Evolutionary conservation across 2,329 filamentous ascomycete species (phyloP), one percentile per base, ranked within the genome.

Genomic region (Colletotrichum musae): DNA sequence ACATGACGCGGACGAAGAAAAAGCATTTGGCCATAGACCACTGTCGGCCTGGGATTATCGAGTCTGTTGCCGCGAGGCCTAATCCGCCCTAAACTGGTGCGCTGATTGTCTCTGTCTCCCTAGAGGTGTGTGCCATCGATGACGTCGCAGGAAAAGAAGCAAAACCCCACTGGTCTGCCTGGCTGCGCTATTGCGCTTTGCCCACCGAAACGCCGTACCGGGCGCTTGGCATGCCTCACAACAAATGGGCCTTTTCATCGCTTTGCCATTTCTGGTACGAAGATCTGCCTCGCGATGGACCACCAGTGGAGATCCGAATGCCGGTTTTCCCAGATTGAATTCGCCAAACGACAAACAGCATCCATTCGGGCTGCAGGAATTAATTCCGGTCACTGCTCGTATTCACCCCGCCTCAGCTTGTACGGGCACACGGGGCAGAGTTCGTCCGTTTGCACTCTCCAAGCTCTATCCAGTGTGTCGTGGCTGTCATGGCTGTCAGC

Each of bases 261-360:
- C 21, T 10, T 28, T n/a, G 21, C 58, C 39, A 53, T 43, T 26
- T 45, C n/a, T 9, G 61, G 48, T 24, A 36, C 28, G 61, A 61
- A 65, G 54, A 68, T 69, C 53, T 65, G 43, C 61, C 53, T 58
- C 16, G 32, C 12, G 32, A 52, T 52, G 66, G 54, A 9, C 5
- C 15, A 24, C 10, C 5, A 12, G 62, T 69, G 66, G 66, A 26
- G 66, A 51, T 50, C 10, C 10, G 50, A 28, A 43, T 51, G 50
- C 48, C 48, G 61, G 16, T 32, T 59, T 59, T 59, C 50, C 64
- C 41, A 68, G 48, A 54, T 45, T 21, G 50, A 45, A 52, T 12
- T 21, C 50, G 9, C 13, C 2, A 21, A 24, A 18, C 39, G 28
- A 32, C 2, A 32, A 9, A 32, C 28, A 32, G 21, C 28, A 59